Evolutionary conservation across 345 rosid species (phyloP).

Genomic region (Boechera stricta): DNA sequence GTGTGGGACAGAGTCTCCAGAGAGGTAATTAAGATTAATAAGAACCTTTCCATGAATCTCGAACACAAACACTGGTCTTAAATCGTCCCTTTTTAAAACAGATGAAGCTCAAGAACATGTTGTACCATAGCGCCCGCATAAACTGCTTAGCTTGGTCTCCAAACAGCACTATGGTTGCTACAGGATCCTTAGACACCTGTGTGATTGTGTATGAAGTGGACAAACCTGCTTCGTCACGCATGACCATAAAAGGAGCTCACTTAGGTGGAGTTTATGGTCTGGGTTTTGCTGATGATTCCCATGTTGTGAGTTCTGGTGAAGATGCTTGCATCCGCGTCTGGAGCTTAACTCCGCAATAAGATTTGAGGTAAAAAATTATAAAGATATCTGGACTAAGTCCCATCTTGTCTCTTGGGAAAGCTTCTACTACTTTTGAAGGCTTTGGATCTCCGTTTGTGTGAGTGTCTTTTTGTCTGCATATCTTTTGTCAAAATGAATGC

Average conservation of each 20-base stretch:
- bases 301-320: constrained; percentile 86
- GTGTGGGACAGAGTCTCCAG: constrained; percentile 84
- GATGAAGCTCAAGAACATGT: constrained; percentile 86
- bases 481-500: constrained; percentile 1
- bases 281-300: constrained; percentile 66
- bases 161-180: constrained; percentile 69
- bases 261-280: constrained; percentile 91
- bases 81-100: constrained; percentile 33
- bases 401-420: constrained; percentile 20
- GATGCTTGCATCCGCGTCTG: constrained; percentile 90
- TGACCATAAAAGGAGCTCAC: constrained; percentile 84
- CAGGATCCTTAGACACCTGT: constrained; percentile 87
- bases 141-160: constrained; percentile 97
- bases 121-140: constrained; percentile 84
- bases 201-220: constrained; percentile 78
- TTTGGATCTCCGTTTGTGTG: constrained; percentile 26
- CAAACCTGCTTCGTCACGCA: constrained; percentile 72
- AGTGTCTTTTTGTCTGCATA: constrained; percentile 19
- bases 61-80: constrained; percentile 1
- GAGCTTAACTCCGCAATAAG: constrained; percentile 53
- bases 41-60: constrained; percentile 4
- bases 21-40: constrained; percentile 59
- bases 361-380: constrained; percentile 9
- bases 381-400: background rate
- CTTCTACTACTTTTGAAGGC: constrained; percentile 28